Base-by-base conservation (phyloP, 139 green algal genomes). In the Prasinococcaceae sp. region DNA sequence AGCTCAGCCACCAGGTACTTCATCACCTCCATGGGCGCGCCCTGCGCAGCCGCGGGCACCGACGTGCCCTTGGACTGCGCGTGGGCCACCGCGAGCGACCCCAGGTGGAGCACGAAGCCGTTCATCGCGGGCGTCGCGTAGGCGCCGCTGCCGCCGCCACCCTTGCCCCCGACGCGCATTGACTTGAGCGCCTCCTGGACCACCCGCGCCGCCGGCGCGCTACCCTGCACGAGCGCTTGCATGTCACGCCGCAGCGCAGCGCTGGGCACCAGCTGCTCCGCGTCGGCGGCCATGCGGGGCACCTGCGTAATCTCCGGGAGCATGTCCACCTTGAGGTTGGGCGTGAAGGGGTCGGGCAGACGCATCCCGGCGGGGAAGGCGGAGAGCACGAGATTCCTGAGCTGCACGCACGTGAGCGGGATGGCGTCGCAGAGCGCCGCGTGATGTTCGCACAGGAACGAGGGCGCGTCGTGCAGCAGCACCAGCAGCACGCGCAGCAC, bases 371-470 rank as follows among this genome's bases (percentile, higher is more conserved):
- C 76, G 1, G 92, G 92, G 76, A 96, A 99, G 38, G 92, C 92
- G 5, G 69, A 84, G 39, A 99, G 78, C 28, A 97, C 78, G 47
- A 99, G 72, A 76, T 99, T 99, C 48, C 92, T 78, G 83, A 98
- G 87, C 69, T 95, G 88, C 48, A 99, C 84, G 65, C 86, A 95
- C 6, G 66, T 79, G 6, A 80, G 62, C 25, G 92, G 92, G 58
- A 98, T 92, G 56, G 70, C 71, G 65, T 94, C 81, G 69, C 84
- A 94, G 25, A 99, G 81, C 55, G 72, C 67, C 55, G 93, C 84
- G 75, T 97, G 85, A 61, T 94, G 79, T 66, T 96, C 81, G 71
- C 88, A 95, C 52, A 98, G 80, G 72, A 99, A 96, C 78, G 98
- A 90, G 5, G 92, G 92, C 69, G 97, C 95, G 72, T 99, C 92